phyloP scores from a whole-genome alignment of 164 flowering plant genomes.

The Chimonanthus salicifolius region DNA sequence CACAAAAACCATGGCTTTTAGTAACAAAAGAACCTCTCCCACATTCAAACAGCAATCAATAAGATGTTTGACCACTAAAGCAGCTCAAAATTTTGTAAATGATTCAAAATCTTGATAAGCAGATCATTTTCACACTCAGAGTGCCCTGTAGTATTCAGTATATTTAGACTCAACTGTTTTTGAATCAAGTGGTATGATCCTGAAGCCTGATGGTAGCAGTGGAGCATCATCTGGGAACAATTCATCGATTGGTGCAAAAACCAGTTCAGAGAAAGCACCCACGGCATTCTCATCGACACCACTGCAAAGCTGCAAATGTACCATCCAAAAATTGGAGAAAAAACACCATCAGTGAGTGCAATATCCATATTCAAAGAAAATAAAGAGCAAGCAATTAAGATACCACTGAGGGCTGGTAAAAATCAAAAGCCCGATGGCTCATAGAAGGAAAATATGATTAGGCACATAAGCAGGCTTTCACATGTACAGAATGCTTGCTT shows the following conservation, averaged over 20 bases:
- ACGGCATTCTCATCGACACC: constrained; percentile 86
- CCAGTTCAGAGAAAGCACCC: constrained; percentile 85
- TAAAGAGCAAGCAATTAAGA: neutral
- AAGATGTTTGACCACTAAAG: too few relatives aligned
- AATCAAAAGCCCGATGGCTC: neutral
- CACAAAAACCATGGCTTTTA: too few relatives aligned
- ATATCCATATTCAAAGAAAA: neutral
- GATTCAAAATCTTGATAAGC: too few relatives aligned
- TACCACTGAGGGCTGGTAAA: neutral
- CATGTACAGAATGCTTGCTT: too few relatives aligned
- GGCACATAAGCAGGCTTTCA: neutral
- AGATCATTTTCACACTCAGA: too few relatives aligned
- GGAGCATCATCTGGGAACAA: constrained; percentile 92
- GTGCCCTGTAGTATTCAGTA: neutral
- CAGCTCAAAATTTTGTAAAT: too few relatives aligned
- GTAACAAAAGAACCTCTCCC: too few relatives aligned
- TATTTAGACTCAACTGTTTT: constrained; percentile 58
- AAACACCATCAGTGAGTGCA: neutral
- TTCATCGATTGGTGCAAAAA: constrained; percentile 95
- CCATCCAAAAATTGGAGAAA: neutral
- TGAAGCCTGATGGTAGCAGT: constrained; percentile 84
- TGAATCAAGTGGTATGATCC: constrained; percentile 71
- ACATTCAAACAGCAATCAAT: too few relatives aligned
- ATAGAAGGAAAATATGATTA: neutral
- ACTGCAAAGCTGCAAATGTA: constrained; percentile 58